Evolutionary conservation across 345 rosid genomes (phyloP).

Genomic region (Viola odorata): DNA sequence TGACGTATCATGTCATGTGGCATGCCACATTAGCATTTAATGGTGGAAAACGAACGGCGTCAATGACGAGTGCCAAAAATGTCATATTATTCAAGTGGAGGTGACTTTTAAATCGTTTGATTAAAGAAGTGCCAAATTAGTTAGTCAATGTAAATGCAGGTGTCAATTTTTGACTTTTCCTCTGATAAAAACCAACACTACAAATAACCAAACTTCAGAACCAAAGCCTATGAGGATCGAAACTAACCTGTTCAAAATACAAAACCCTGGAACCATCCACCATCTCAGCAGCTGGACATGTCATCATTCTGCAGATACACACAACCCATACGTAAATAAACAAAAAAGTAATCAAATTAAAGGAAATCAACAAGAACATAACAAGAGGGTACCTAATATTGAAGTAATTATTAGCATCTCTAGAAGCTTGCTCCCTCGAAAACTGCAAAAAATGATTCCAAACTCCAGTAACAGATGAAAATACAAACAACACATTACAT

Average conservation of each 20-base stretch:
- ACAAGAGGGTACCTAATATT: slow-evolving; percentile 56
- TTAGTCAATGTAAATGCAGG: no score
- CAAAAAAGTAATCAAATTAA: background rate
- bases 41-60: no score
- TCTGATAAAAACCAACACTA: background rate
- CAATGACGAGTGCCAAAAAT: no score
- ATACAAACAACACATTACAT: background rate
- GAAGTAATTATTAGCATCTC: slow-evolving; percentile 85
- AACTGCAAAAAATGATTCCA: slow-evolving; percentile 33
- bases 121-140: no score
- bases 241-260: slow-evolving; percentile 67
- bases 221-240: background rate
- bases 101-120: no score
- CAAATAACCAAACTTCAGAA: background rate
- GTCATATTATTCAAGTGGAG: no score
- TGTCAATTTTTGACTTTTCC: no score
- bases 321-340: background rate
- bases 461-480: no score
- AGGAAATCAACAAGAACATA: background rate
- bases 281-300: slow-evolving; percentile 89
- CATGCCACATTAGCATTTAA: no score
- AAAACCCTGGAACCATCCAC: slow-evolving; percentile 79
- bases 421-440: slow-evolving; percentile 80
- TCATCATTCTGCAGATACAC: slow-evolving; percentile 49
- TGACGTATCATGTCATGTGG: no score